Evolutionary conservation across 176 grass and related monocot genomes (phyloP).

Genomic region (Typha latifolia): DNA sequence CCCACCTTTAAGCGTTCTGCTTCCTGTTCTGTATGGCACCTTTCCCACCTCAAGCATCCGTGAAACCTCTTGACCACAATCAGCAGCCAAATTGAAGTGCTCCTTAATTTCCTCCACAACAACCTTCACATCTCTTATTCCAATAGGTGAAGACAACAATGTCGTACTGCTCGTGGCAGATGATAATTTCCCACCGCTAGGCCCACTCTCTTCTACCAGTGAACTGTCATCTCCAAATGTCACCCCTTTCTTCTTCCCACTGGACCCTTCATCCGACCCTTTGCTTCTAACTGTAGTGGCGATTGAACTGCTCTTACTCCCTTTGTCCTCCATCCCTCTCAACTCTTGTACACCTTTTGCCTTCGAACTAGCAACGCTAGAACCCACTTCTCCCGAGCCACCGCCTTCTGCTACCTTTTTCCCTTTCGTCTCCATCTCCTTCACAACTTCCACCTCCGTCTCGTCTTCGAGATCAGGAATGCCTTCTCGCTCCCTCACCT

Average conservation of each 20-base stretch:
- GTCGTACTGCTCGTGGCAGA: conserved; percentile 24
- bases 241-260: conserved; percentile 36
- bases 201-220: conserved; percentile 7
- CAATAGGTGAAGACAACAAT: conserved; percentile 28
- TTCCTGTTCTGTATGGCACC: conserved; percentile 27
- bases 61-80: conserved; percentile 44
- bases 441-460: conserved; percentile 24
- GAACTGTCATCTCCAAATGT: conserved; percentile 34
- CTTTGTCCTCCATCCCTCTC: conserved; percentile 12
- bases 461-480: conserved; percentile 93
- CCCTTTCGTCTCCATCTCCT: conserved; percentile 9
- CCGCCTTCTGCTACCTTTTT: neutral
- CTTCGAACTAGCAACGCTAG: conserved; percentile 18
- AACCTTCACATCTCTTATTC: conserved; percentile 37
- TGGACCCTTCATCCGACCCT: conserved; percentile 19
- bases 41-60: conserved; percentile 69
- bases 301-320: conserved; percentile 9
- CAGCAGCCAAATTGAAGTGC: conserved; percentile 33
- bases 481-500: conserved; percentile 65
- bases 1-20: conserved; percentile 62
- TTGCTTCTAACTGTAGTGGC: conserved; percentile 20
- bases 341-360: neutral
- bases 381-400: neutral
- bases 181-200: conserved; percentile 20
- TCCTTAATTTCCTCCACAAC: conserved; percentile 51